These are phyloP conservation scores for Centella asiatica DNA, from an alignment of 129 eudicot genomes.

Conservation along the genomic window DNA sequence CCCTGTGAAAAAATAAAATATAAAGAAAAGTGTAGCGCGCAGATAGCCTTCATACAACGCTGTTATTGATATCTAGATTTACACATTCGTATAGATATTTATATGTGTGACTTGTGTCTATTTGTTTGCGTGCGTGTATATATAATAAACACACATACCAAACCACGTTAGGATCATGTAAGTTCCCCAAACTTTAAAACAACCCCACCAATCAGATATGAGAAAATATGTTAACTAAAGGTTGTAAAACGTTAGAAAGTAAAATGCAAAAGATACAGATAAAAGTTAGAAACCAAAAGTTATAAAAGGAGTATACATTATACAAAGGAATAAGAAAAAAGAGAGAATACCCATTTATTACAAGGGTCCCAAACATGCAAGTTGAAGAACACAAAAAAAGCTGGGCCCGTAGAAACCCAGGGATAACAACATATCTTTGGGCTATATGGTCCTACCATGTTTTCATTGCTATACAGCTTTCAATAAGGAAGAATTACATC, in stretches of 20 bases:
- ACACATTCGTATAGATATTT: too few species aligned
- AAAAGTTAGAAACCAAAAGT: conserved; percentile 24
- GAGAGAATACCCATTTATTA: conserved; percentile 16
- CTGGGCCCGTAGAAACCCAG: conserved; percentile 24
- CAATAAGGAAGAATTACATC: conserved; percentile 31
- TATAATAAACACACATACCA: too few species aligned
- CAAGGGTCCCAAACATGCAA: conserved; percentile 27
- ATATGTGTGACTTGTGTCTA: too few species aligned
- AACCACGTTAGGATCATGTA: too few species aligned
- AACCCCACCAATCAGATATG: background rate
- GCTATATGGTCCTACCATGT: conserved; percentile 57
- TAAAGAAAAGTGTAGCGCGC: too few species aligned
- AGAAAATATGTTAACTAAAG: background rate
- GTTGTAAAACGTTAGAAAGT: background rate
- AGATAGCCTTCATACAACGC: too few species aligned
- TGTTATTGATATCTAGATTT: too few species aligned
- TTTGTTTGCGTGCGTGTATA: too few species aligned
- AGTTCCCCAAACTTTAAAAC: background rate
- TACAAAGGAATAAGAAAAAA: conserved; percentile 25
- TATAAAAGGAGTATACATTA: conserved; percentile 25
- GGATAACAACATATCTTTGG: conserved; percentile 23
- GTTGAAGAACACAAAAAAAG: conserved; percentile 10
- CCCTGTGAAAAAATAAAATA: too few species aligned
- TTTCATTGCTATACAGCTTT: conserved; percentile 53
- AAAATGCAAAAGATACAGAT: conserved; percentile 25